phyloP scores from a whole-genome alignment of 169 alveolate species.

The Neospora caninum region DNA sequence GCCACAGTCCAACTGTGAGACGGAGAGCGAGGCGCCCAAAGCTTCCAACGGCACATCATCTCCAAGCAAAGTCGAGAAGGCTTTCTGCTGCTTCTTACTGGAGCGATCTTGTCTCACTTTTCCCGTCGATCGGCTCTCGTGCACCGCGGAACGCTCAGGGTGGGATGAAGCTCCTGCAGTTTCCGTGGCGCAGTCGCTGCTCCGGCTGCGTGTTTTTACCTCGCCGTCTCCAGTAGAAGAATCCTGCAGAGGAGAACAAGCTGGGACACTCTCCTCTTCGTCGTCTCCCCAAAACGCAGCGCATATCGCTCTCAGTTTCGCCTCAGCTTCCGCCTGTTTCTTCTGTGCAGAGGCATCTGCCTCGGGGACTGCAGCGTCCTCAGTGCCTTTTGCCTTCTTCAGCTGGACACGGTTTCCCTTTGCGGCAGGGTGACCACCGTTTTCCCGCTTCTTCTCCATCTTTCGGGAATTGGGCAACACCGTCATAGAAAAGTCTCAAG shows the following conservation, averaged over 20 bases:
- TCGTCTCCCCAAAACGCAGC: slow-evolving; percentile 30
- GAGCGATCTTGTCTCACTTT: too few relatives aligned
- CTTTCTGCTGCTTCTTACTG: too few relatives aligned
- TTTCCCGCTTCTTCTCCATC: neutral
- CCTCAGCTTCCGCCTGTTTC: neutral
- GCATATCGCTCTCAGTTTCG: slow-evolving; percentile 10
- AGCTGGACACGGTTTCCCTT: neutral
- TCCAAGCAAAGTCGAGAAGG: too few relatives aligned
- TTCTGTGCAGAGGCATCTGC: neutral
- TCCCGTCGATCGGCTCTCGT: too few relatives aligned
- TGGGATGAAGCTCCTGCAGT: neutral
- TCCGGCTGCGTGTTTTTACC: neutral
- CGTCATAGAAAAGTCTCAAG: neutral
- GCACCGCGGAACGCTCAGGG: neutral
- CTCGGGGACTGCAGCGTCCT: neutral
- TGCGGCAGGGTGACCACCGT: neutral
- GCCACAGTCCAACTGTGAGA: too few relatives aligned
- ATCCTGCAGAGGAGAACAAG: neutral
- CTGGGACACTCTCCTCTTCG: neutral
- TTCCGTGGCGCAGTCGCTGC: neutral
- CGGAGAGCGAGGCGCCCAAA: too few relatives aligned
- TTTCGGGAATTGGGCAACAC: neutral
- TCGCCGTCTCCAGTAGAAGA: neutral
- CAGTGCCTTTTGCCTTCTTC: neutral
- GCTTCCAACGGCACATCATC: too few relatives aligned